A percentile compares a stretch with the other conserved stretches of the same genome.
Conservation (phyloP, 1,139 yeast genomes). For the Scheffersomyces parashehatae region DNA sequence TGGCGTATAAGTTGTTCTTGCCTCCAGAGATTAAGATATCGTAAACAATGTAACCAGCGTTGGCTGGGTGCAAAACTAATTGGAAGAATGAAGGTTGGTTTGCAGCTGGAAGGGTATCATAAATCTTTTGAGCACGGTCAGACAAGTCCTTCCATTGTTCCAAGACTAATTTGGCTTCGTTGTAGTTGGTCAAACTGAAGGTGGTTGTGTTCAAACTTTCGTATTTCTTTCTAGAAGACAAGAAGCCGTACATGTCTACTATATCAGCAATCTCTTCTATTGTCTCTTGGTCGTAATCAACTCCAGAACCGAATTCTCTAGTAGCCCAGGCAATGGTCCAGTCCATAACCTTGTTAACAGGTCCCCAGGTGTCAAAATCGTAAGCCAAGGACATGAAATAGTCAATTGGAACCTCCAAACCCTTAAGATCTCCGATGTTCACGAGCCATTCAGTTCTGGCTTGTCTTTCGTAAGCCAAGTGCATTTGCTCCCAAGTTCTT, state of each 20-base stretch:
- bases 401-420: background rate
- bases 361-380: constrained; percentile 15
- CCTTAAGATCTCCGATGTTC: background rate
- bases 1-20: background rate
- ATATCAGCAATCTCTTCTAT: constrained; percentile 15
- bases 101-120: background rate
- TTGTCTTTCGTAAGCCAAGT: background rate
- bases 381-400: constrained; percentile 16
- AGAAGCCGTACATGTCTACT: constrained; percentile 15
- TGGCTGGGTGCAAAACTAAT: background rate
- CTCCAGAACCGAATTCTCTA: constrained; percentile 13
- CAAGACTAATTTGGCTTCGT: constrained; percentile 10
- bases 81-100: constrained; percentile 1
- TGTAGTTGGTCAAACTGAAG: constrained; percentile 12
- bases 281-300: constrained; percentile 3
- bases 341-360: constrained; percentile 7
- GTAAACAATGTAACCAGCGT: constrained; percentile 1
- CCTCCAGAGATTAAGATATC: background rate
- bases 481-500: constrained; percentile 1
- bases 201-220: constrained; percentile 15
- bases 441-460: background rate
- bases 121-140: background rate
- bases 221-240: constrained; percentile 12
- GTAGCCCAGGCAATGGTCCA: constrained; percentile 14
- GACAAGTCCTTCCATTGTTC: background rate